Base-by-base conservation (phyloP, 1,284 basidiomycete species). In the Fomitopsis palustris region DNA sequence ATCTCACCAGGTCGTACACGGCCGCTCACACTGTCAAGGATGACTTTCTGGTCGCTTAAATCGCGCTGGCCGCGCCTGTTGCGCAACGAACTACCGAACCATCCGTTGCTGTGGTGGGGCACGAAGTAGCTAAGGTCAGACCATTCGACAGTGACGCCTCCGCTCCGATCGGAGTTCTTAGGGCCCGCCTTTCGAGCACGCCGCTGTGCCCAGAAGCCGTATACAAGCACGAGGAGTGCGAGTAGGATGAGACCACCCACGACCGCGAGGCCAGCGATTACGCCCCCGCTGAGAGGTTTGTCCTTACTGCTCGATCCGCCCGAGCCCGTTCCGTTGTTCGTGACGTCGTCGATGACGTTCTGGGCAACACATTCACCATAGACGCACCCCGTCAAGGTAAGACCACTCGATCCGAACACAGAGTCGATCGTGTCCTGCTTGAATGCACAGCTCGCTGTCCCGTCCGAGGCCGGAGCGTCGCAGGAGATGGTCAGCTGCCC, bases 331-430 rank as follows among this genome's bases (percentile, higher is more conserved):
- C 75, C 69, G 31, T 73, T 67, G 4, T 78, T 75, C 2, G 72
- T 63, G 8, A 67, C 64, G 2, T 72, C 76, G 69, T 93, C 87
- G 56, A 96, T 86, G 27, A 92, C 86, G 58, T 79, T 82, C 70
- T 95, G 92, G 8, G 82, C 74, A 17, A 96, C 86, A 70, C 94
- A 96, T 74, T 97, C 95, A 27, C 95, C 95, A 65, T 90, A 93
- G 0, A 74, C 75, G 72, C 94, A 96, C 0, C 81, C 82, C 54
- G 80, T 78, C 14, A 97, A 76, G 2, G 78, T 69, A 7, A 97
- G 82, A 0, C 94, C 95, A 27, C 72, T 69, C 0, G 80, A 67
- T 10, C 93, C 94, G 64, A 96, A 95, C 2, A 96, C 69, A 6
- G 67, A 62, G 37, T 87, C 74, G 17, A 97, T 76, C 25, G 82